Evolutionary conservation across 176 grass and related monocot genomes (phyloP).

Genomic region (Triticum timopheevii): DNA sequence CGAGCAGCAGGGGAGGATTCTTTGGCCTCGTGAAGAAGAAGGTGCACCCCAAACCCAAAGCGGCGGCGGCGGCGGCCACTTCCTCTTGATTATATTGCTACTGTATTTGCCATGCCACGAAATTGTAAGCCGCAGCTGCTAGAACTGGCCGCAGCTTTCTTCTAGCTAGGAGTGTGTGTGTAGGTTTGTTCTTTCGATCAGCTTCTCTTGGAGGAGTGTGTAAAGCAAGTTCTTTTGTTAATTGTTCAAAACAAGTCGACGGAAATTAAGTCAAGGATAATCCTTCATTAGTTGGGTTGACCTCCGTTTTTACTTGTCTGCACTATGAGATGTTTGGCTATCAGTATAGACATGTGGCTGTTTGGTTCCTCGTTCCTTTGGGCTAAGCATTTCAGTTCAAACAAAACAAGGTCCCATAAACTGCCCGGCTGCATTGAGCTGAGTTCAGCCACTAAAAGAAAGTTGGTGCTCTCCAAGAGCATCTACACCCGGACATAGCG

Average conservation of each 20-base stretch:
- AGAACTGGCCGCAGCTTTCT: neutral
- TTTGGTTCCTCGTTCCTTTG: neutral
- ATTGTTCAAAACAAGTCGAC: neutral
- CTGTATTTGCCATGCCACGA: neutral
- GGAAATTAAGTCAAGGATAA: neutral
- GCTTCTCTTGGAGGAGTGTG: neutral
- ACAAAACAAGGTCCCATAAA: too few relatives aligned
- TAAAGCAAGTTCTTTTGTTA: slow-evolving; percentile 1
- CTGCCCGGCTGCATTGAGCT: too few relatives aligned
- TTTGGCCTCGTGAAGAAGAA: slow-evolving; percentile 52
- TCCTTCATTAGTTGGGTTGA: neutral
- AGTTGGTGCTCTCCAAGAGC: too few relatives aligned
- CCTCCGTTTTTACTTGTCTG: neutral
- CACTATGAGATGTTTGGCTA: neutral
- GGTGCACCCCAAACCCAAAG: slow-evolving; percentile 45
- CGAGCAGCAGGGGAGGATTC: neutral
- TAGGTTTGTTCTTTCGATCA: neutral
- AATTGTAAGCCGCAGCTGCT: neutral
- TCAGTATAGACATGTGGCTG: neutral
- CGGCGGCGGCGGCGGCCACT: neutral
- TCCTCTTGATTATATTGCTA: slow-evolving; percentile 6
- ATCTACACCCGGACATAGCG: too few relatives aligned
- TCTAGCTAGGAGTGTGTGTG: neutral
- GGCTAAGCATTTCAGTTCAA: neutral
- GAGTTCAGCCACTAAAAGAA: too few relatives aligned